Percentiles rank a stretch among this genome's conserved stretches.
Evolutionary conservation across 176 grass and related monocot species (phyloP).

Genomic region (Hsuehochloa calcarea): DNA sequence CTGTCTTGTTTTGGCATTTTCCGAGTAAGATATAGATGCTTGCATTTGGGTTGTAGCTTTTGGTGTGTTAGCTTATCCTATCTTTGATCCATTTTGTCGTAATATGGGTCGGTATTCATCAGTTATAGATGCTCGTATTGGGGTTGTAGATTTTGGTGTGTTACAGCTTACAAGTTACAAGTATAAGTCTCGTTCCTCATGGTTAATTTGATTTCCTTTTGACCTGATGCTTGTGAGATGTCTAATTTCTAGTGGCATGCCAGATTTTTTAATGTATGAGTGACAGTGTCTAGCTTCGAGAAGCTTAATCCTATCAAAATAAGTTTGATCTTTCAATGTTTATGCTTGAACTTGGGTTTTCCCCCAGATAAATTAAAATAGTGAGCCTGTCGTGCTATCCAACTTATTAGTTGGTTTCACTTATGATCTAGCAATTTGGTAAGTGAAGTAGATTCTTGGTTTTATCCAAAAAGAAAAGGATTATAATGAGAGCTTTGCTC

Average conservation of each 20-base stretch:
- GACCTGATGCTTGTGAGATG: not conserved
- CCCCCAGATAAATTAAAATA: not conserved
- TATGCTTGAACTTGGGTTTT: not conserved
- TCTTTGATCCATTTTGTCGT: not conserved
- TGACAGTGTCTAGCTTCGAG: not conserved
- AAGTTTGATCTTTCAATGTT: not conserved
- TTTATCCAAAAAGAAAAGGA: not conserved
- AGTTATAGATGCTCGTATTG: not conserved
- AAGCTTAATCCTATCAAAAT: not conserved
- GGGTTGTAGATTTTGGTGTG: not conserved
- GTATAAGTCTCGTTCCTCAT: not conserved
- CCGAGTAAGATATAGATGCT: not conserved
- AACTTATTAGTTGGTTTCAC: not conserved
- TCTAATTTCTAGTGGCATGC: not conserved
- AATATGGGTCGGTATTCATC: not conserved
- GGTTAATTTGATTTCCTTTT: not conserved
- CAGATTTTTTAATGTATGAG: not conserved
- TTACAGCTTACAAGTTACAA: not conserved
- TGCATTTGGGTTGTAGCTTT: constrained; percentile 15
- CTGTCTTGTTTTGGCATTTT: not conserved
- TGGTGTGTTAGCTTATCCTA: constrained; percentile 2
- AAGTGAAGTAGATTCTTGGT: not conserved
- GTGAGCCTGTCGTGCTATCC: not conserved
- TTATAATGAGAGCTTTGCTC: not conserved
- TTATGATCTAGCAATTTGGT: not conserved